Evolutionary conservation across 106 monocot genomes (phyloP).

Genomic region (Allium cepa): DNA sequence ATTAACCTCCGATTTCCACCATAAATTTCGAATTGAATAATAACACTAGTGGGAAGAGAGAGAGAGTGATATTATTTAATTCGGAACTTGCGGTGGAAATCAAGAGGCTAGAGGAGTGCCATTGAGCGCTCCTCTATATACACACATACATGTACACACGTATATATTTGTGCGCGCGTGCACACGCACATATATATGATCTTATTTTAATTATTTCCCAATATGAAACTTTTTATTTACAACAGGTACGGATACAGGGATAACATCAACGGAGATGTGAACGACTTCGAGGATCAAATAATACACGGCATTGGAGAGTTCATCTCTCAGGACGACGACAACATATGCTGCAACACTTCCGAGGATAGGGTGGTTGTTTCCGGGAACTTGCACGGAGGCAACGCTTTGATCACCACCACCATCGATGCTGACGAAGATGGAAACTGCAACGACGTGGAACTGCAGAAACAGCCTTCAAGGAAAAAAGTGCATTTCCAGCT

Average conservation of each 20-base stretch:
- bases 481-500: conserved; percentile 12
- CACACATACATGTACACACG: too few species aligned
- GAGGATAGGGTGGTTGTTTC: conserved; percentile 8
- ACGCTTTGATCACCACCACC: conserved; percentile 5
- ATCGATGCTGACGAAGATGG: neutral
- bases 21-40: too few species aligned
- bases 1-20: too few species aligned
- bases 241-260: conserved; percentile 15
- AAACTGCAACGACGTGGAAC: neutral
- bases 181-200: too few species aligned
- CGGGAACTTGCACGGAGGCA: neutral
- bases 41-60: too few species aligned
- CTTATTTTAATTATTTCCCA: too few species aligned
- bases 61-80: too few species aligned
- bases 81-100: too few species aligned
- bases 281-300: conserved; percentile 16
- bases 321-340: conserved; percentile 7
- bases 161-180: too few species aligned
- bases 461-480: neutral
- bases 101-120: too few species aligned
- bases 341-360: neutral
- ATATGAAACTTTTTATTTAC: too few species aligned
- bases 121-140: too few species aligned
- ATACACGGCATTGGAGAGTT: conserved; percentile 11
- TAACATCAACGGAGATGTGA: conserved; percentile 4